Evolutionary conservation across 768 basidiomycete species (phyloP).

Genomic region (Cyclocybe cylindracea): DNA sequence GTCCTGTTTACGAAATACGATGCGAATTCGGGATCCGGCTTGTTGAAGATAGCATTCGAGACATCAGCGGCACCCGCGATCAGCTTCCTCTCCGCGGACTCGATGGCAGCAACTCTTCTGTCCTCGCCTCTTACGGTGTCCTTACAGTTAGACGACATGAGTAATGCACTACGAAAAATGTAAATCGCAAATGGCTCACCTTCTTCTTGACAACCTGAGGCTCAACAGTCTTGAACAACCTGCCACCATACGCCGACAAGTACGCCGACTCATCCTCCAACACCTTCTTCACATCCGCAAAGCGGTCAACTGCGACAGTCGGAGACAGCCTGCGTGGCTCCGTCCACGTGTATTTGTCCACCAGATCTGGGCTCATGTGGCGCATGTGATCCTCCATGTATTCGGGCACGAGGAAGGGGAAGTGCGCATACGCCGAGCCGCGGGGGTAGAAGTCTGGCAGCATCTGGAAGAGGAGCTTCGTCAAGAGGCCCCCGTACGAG

Average conservation of each 20-base stretch:
- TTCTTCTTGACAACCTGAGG: slow-evolving; percentile 22
- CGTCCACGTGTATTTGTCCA: slow-evolving; percentile 58
- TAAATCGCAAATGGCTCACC: neutral
- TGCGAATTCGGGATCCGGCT: slow-evolving; percentile 17
- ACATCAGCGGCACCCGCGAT: slow-evolving; percentile 10
- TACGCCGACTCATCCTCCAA: slow-evolving; percentile 28
- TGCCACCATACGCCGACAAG: slow-evolving; percentile 31
- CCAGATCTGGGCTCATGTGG: slow-evolving; percentile 27
- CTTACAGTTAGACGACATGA: neutral
- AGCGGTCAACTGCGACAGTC: slow-evolving; percentile 29
- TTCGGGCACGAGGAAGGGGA: slow-evolving; percentile 75
- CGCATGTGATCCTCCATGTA: slow-evolving; percentile 43
- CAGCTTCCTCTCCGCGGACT: slow-evolving; percentile 12
- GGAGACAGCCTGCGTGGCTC: slow-evolving; percentile 38
- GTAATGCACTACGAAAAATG: neutral
- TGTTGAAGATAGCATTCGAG: slow-evolving; percentile 20
- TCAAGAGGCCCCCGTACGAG: slow-evolving; percentile 75
- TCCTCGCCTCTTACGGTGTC: slow-evolving; percentile 9
- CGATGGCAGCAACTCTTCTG: slow-evolving; percentile 3
- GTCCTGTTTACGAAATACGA: slow-evolving; percentile 36
- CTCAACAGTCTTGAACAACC: slow-evolving; percentile 30
- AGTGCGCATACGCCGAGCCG: slow-evolving; percentile 71
- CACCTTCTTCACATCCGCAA: slow-evolving; percentile 34
- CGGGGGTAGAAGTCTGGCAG: slow-evolving; percentile 70
- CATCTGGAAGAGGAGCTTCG: slow-evolving; percentile 69